Conservation (phyloP, 2,329 filamentous ascomycete species). For the Alternaria sp. region DNA sequence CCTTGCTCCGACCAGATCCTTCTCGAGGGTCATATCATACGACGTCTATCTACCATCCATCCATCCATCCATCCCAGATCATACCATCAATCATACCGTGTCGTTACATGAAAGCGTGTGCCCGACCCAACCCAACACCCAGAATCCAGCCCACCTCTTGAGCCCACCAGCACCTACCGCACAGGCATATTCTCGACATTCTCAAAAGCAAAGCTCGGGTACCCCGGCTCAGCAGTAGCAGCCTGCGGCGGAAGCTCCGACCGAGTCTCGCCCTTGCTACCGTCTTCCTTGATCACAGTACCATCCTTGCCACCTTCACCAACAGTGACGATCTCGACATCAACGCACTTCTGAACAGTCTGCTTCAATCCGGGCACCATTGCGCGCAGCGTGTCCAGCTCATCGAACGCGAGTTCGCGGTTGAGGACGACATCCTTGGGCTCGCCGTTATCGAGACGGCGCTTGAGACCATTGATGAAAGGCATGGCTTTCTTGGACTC, state of each 20-base stretch:
- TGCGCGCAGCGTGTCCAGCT: slow-evolving; percentile 74
- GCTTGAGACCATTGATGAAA: slow-evolving; percentile 88
- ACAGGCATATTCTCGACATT: slow-evolving; percentile 63
- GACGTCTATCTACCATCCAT: background rate
- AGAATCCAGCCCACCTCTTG: background rate
- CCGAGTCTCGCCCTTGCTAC: slow-evolving; percentile 64
- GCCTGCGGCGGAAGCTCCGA: slow-evolving; percentile 66
- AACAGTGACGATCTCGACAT: slow-evolving; percentile 75
- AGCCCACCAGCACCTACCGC: slow-evolving; percentile 11
- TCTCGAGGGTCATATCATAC: background rate
- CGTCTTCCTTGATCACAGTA: slow-evolving; percentile 60
- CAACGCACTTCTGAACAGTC: slow-evolving; percentile 71
- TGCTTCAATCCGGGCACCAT: slow-evolving; percentile 83
- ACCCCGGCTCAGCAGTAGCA: slow-evolving; percentile 79
- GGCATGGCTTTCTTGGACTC: slow-evolving; percentile 99
- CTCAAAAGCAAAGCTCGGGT: slow-evolving; percentile 83
- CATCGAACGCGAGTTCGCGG: slow-evolving; percentile 85
- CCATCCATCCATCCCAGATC: background rate
- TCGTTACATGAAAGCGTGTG: background rate
- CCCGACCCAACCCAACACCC: background rate
- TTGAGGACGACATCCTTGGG: slow-evolving; percentile 76
- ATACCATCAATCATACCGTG: background rate
- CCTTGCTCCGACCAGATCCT: background rate
- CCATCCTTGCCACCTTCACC: slow-evolving; percentile 73
- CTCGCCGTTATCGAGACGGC: slow-evolving; percentile 71